These are phyloP conservation scores for Rhizomucor pusillus DNA, from an alignment of 371 early-diverging fungal genomes.

Conservation along the genomic window DNA sequence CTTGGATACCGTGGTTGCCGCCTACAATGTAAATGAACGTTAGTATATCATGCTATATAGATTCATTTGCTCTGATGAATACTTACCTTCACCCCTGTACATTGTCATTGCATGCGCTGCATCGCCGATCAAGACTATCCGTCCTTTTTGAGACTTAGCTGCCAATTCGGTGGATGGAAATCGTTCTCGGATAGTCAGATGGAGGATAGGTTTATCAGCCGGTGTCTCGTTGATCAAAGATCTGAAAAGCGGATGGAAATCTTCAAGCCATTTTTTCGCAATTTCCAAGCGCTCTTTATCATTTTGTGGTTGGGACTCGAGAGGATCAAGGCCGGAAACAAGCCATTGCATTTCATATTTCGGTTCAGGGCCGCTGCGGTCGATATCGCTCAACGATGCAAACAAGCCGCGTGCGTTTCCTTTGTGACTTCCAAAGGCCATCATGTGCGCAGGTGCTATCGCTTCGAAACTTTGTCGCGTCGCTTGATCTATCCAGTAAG, in stretches of 20 bases:
- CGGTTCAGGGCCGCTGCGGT: background rate
- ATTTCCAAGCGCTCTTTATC: background rate
- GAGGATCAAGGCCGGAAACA: constrained; percentile 4
- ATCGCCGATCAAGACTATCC: constrained; percentile 12
- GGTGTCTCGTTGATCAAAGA: constrained; percentile 3
- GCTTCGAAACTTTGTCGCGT: background rate
- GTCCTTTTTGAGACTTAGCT: background rate
- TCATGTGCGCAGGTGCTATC: background rate
- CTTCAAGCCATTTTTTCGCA: constrained; percentile 6
- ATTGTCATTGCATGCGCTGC: constrained; percentile 18
- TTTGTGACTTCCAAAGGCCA: background rate
- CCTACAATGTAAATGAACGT: constrained; percentile 11
- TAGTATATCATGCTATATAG: too few relatives aligned
- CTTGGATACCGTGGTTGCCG: constrained; percentile 36
- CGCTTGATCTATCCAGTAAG: constrained; percentile 8
- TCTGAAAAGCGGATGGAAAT: background rate
- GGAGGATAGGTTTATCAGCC: background rate
- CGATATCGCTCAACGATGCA: constrained; percentile 8
- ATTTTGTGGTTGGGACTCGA: background rate
- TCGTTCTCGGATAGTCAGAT: constrained; percentile 8
- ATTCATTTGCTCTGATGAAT: too few relatives aligned
- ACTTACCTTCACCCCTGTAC: constrained; percentile 16
- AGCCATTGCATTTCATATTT: constrained; percentile 1
- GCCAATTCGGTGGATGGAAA: background rate
- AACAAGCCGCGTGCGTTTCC: background rate